Percentiles rank a stretch among this genome's conserved stretches.
These are phyloP conservation scores for Thoreauomyces humboldtii DNA, from an alignment of 192 early-diverging fungal species.

Conservation along the genomic window DNA sequence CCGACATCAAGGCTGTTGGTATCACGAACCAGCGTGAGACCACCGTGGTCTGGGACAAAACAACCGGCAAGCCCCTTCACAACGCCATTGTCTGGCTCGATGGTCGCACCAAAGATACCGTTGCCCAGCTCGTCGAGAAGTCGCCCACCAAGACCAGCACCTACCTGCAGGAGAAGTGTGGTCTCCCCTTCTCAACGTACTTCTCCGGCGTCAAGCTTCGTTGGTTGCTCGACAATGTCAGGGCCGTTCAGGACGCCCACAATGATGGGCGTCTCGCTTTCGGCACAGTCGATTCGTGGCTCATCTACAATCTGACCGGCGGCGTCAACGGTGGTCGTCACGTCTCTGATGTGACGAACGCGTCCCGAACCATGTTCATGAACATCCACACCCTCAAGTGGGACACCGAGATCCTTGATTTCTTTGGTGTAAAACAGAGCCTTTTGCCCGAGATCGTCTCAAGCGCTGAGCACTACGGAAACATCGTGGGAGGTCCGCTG, in stretches of 20 bases:
- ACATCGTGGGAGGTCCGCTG: constrained; percentile 53
- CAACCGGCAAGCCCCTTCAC: constrained; percentile 73
- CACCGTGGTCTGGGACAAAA: constrained; percentile 80
- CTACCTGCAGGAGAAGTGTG: constrained; percentile 58
- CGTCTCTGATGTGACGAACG: constrained; percentile 94
- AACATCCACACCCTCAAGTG: constrained; percentile 77
- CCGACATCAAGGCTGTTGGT: constrained; percentile 57
- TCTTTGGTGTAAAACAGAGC: constrained; percentile 67
- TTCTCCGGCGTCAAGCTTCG: constrained; percentile 89
- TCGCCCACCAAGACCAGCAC: constrained; percentile 43
- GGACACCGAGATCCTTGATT: constrained; percentile 60
- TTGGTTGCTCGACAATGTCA: constrained; percentile 87
- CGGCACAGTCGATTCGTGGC: constrained; percentile 92
- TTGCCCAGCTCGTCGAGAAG: constrained; percentile 57
- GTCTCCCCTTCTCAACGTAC: constrained; percentile 87
- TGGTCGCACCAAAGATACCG: constrained; percentile 73
- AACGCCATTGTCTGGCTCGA: constrained; percentile 94
- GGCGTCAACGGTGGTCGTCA: constrained; percentile 66
- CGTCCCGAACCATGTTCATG: constrained; percentile 96
- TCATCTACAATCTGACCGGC: constrained; percentile 91
- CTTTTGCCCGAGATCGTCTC: constrained; percentile 78
- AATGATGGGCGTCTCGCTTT: constrained; percentile 73
- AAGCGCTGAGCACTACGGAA: constrained; percentile 76
- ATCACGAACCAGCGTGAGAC: constrained; percentile 97
- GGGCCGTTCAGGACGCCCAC: constrained; percentile 68